Percentiles rank a stretch among this genome's conserved stretches.
Conservation (phyloP, 495 filamentous ascomycete genomes). For the Penicillium cataractarum region DNA sequence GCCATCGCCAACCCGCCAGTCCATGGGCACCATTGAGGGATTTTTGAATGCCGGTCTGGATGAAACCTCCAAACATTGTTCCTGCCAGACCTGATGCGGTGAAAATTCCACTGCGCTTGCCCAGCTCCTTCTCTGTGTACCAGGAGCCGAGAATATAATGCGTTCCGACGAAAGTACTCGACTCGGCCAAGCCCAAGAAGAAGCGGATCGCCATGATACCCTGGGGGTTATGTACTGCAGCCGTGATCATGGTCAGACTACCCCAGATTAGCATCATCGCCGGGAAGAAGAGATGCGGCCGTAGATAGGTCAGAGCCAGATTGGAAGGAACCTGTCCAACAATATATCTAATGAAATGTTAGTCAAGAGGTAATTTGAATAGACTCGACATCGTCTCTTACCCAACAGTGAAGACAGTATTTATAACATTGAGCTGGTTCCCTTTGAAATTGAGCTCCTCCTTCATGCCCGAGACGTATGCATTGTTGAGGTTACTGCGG, state of each 20-base stretch:
- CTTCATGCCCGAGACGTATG: conserved; percentile 69
- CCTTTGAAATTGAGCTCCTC: conserved; percentile 61
- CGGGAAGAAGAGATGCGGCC: conserved; percentile 63
- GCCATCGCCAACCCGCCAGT: conserved; percentile 66
- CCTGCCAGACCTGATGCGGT: conserved; percentile 40
- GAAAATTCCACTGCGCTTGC: conserved; percentile 58
- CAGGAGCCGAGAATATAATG: conserved; percentile 69
- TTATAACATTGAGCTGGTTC: conserved; percentile 62
- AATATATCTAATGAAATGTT: conserved; percentile 40
- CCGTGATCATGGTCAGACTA: conserved; percentile 61
- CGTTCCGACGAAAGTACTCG: conserved; percentile 63
- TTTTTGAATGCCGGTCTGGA: conserved; percentile 62
- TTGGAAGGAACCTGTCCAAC: conserved; percentile 65
- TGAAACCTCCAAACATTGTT: conserved; percentile 54
- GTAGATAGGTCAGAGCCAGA: conserved; percentile 60
- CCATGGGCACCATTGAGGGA: conserved; percentile 55
- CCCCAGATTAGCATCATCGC: conserved; percentile 65
- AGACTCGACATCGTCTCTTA: background rate
- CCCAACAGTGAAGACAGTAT: conserved; percentile 48
- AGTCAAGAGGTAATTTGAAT: background rate
- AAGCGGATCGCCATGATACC: conserved; percentile 71
- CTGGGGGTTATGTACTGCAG: conserved; percentile 49
- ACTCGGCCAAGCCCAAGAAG: conserved; percentile 66
- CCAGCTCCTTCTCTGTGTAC: conserved; percentile 67
- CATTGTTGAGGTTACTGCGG: conserved; percentile 62